Evolutionary conservation across 1,139 yeast species (phyloP).

Genomic region (Nakaseomyces bracarensis): DNA sequence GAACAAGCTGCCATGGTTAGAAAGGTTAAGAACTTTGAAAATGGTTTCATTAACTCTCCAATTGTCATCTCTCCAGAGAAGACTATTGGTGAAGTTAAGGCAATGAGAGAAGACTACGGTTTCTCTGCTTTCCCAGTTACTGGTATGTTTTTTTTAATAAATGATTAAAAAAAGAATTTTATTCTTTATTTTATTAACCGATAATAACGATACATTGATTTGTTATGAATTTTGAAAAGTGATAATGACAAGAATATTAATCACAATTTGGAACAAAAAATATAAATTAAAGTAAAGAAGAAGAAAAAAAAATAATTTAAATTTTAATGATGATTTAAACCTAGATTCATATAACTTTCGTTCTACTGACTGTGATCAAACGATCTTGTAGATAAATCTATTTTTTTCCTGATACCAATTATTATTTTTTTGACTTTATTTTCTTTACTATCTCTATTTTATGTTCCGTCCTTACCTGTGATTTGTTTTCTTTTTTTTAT

Average conservation of each 20-base stretch:
- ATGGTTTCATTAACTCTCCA: conserved; percentile 95
- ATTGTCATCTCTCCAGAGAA: conserved; percentile 67
- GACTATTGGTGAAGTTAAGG: conserved; percentile 76
- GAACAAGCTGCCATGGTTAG: conserved; percentile 98
- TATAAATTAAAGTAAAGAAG: background rate
- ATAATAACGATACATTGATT: background rate
- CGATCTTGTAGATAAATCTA: conserved; percentile 85
- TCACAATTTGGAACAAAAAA: too few relatives aligned
- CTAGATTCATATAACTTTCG: conserved; percentile 77
- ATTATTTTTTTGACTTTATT: background rate
- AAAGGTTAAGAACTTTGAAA: conserved; percentile 93
- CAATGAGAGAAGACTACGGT: conserved; percentile 65
- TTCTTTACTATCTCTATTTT: background rate
- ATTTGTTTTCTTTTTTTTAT: background rate
- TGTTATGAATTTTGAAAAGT: too few relatives aligned
- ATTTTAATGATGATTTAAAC: conserved; percentile 52
- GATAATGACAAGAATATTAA: too few relatives aligned
- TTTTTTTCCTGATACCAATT: background rate
- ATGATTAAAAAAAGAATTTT: background rate
- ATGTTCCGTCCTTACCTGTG: too few relatives aligned
- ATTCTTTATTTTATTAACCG: conserved; percentile 10
- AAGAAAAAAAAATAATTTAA: conserved; percentile 6
- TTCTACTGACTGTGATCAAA: conserved; percentile 97
- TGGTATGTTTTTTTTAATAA: conserved; percentile 57
- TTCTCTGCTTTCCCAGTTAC: conserved; percentile 98